Conservation (phyloP, 2,329 filamentous ascomycete species). For the Nothomitra cinnamomea region DNA sequence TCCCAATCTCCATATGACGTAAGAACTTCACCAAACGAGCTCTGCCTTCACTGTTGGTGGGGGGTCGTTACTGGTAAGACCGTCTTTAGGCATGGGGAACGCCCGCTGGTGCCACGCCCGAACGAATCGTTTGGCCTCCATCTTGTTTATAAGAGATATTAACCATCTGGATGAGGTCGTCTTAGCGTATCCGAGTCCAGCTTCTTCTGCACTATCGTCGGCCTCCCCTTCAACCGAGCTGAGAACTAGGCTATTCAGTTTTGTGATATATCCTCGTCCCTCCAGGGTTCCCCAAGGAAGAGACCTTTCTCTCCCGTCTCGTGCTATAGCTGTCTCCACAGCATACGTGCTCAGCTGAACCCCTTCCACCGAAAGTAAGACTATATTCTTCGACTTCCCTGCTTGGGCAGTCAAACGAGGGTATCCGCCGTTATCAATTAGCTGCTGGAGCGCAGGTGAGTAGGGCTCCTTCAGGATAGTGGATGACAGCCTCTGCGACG, state of each 20-base stretch:
- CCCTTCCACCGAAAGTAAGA: constrained; percentile 12
- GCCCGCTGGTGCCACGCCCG: constrained; percentile 33
- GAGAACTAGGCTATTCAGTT: background rate
- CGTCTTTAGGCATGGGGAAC: constrained; percentile 19
- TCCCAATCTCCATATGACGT: background rate
- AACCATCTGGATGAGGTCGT: constrained; percentile 31
- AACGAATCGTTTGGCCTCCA: constrained; percentile 35
- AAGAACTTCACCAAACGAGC: constrained; percentile 7
- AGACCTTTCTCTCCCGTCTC: constrained; percentile 19
- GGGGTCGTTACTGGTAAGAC: constrained; percentile 7
- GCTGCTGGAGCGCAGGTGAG: constrained; percentile 14
- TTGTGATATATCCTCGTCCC: constrained; percentile 6
- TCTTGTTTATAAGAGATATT: constrained; percentile 36
- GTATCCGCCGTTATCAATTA: constrained; percentile 23
- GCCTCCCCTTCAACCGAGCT: background rate
- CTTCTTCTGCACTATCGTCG: background rate
- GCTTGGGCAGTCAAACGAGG: background rate
- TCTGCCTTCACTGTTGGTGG: constrained; percentile 9
- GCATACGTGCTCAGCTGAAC: background rate
- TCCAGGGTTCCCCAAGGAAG: constrained; percentile 18
- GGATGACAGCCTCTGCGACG: constrained; percentile 22
- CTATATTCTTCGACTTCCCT: background rate
- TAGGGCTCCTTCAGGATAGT: constrained; percentile 21
- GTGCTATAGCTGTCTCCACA: constrained; percentile 13
- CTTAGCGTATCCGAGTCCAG: constrained; percentile 17